These are phyloP conservation scores for Vachellia collinsii DNA, from an alignment of 306 rosid genomes.

Conservation along the genomic window DNA sequence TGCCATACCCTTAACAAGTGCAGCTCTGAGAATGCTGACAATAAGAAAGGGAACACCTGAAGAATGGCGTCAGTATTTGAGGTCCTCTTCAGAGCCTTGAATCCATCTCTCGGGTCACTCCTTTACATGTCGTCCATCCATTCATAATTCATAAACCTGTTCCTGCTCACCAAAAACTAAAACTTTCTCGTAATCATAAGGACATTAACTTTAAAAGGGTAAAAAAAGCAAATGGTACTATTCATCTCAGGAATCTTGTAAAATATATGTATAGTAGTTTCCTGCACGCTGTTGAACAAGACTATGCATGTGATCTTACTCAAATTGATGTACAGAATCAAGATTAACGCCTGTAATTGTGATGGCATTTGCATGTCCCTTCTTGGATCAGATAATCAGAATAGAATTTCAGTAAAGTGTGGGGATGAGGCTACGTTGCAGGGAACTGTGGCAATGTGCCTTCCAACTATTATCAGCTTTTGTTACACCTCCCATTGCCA, in stretches of 20 bases:
- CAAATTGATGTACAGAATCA: constrained; percentile 25
- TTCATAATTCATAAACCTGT: constrained; percentile 19
- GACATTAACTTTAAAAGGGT: constrained; percentile 7
- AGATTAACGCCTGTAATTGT: neutral
- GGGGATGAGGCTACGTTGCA: neutral
- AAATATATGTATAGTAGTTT: constrained; percentile 34
- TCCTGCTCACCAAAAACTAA: constrained; percentile 9
- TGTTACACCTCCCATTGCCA: neutral
- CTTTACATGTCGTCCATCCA: constrained; percentile 7
- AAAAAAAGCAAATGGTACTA: constrained; percentile 18
- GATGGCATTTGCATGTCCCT: neutral
- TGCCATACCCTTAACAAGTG: constrained; percentile 83
- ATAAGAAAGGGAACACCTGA: constrained; percentile 83
- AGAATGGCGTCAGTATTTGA: constrained; percentile 93
- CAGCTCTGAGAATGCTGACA: constrained; percentile 77
- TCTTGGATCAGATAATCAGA: neutral
- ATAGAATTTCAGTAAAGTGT: neutral
- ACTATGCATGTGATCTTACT: neutral
- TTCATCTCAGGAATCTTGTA: constrained; percentile 37
- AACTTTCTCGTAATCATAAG: constrained; percentile 29
- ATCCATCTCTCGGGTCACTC: constrained; percentile 19
- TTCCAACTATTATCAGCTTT: neutral
- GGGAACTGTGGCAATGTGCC: neutral
- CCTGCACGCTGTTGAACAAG: constrained; percentile 27
- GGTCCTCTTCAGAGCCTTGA: constrained; percentile 51